These are phyloP conservation scores for Claviceps quebecensis DNA, from an alignment of 2,329 filamentous ascomycete species.

Conservation along the genomic window DNA sequence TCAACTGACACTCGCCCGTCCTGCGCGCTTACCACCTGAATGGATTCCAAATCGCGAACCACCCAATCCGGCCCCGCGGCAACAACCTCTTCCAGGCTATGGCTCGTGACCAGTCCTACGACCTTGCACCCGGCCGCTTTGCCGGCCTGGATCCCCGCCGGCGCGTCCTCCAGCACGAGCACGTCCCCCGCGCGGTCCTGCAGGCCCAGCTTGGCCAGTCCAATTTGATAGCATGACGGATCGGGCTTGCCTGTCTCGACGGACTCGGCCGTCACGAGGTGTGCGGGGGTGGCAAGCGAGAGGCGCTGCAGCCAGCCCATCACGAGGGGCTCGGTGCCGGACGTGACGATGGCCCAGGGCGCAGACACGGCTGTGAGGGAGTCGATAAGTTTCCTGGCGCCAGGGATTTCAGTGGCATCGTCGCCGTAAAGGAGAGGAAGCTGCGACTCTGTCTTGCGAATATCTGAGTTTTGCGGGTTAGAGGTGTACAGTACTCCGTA, in stretches of 20 bases:
- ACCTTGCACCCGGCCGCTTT: slow-evolving; percentile 80
- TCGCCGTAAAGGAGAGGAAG: slow-evolving; percentile 65
- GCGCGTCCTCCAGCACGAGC: slow-evolving; percentile 79
- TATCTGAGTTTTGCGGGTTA: slow-evolving; percentile 37
- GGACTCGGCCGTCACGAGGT: slow-evolving; percentile 62
- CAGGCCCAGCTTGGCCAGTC: slow-evolving; percentile 45
- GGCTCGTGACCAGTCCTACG: slow-evolving; percentile 72
- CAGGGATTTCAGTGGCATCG: slow-evolving; percentile 76
- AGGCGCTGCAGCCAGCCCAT: slow-evolving; percentile 59
- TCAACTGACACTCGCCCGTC: slow-evolving; percentile 52
- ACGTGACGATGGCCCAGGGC: slow-evolving; percentile 80
- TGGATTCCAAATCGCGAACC: slow-evolving; percentile 62
- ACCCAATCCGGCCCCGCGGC: slow-evolving; percentile 80
- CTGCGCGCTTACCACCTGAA: slow-evolving; percentile 45
- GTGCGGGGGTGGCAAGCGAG: slow-evolving; percentile 47
- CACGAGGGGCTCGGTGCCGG: slow-evolving; percentile 54
- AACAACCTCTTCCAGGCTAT: slow-evolving; percentile 56
- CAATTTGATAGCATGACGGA: slow-evolving; percentile 58
- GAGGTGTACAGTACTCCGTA: too few relatives aligned
- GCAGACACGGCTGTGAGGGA: slow-evolving; percentile 45
- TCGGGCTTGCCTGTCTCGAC: slow-evolving; percentile 65
- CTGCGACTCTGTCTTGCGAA: slow-evolving; percentile 61
- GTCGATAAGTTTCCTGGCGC: slow-evolving; percentile 57
- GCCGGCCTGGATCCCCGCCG: slow-evolving; percentile 69
- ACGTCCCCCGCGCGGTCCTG: slow-evolving; percentile 34